Percentiles rank a stretch among this genome's conserved stretches.
These are phyloP conservation scores for Balakata baccata DNA, from an alignment of 345 rosid species.

Conservation along the genomic window DNA sequence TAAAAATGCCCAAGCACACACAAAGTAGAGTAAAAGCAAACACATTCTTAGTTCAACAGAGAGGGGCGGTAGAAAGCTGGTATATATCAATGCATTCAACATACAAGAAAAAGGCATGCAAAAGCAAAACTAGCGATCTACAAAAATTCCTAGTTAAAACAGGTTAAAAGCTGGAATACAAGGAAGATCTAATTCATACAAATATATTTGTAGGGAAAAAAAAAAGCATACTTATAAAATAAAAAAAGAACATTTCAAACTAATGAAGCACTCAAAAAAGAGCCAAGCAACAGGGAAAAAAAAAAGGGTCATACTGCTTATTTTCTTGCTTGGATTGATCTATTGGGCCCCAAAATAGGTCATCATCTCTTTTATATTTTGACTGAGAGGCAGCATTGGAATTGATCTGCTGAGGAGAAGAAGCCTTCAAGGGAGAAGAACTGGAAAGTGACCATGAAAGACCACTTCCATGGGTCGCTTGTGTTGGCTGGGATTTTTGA, in stretches of 20 bases:
- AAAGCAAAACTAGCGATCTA: background rate
- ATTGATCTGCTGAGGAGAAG: constrained; percentile 52
- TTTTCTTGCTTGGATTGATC: constrained; percentile 73
- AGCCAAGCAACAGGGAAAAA: background rate
- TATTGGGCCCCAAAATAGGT: constrained; percentile 92
- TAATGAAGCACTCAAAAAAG: background rate
- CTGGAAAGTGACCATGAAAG: constrained; percentile 53
- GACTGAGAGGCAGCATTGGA: constrained; percentile 54
- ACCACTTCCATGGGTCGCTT: constrained; percentile 39
- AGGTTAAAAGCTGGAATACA: no score
- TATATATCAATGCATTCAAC: no score
- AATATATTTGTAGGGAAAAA: background rate
- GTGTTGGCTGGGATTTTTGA: constrained; percentile 55
- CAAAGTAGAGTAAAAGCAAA: no score
- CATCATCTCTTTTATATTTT: constrained; percentile 73
- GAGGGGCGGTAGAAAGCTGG: no score
- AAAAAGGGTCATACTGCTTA: constrained; percentile 54
- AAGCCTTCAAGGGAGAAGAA: constrained; percentile 59
- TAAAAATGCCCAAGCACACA: no score
- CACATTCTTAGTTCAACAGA: no score
- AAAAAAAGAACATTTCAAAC: background rate
- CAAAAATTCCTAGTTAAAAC: background rate
- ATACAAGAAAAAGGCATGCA: background rate
- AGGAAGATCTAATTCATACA: background rate
- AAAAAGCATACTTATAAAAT: background rate